Percentiles rank a stretch among this genome's conserved stretches.
Evolutionary conservation across 371 early-diverging fungal species (phyloP).

Genomic region (Haplosporangium sp.): DNA sequence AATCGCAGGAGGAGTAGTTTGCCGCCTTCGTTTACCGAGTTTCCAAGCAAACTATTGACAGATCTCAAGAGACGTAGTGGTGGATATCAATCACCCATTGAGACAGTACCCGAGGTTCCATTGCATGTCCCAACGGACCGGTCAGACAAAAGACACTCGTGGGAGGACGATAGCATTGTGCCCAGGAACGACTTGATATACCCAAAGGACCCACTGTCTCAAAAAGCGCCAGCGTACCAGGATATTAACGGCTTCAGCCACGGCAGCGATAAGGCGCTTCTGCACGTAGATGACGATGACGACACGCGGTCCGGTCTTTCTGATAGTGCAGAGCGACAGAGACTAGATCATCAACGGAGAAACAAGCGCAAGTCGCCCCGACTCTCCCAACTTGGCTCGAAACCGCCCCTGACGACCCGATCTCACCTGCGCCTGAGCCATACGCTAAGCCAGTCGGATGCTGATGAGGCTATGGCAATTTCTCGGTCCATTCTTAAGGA

Average conservation of each 20-base stretch:
- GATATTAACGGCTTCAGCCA: not conserved
- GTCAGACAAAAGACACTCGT: slow-evolving; percentile 7
- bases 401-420: slow-evolving; percentile 14
- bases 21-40: slow-evolving; percentile 28
- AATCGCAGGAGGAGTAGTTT: slow-evolving; percentile 35
- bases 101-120: not conserved
- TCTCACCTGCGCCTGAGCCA: slow-evolving; percentile 27
- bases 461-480: slow-evolving; percentile 6
- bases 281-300: slow-evolving; percentile 21
- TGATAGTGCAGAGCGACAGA: slow-evolving; percentile 4
- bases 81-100: slow-evolving; percentile 23
- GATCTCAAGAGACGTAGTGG: slow-evolving; percentile 28
- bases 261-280: not conserved
- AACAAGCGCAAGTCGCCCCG: slow-evolving; percentile 22
- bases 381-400: slow-evolving; percentile 6
- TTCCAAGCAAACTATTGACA: slow-evolving; percentile 6
- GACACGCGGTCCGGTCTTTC: slow-evolving; percentile 1
- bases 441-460: slow-evolving; percentile 24
- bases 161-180: slow-evolving; percentile 14
- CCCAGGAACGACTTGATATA: slow-evolving; percentile 5
- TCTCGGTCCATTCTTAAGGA: not conserved
- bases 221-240: not conserved
- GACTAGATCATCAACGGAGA: slow-evolving; percentile 20
- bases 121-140: not conserved
- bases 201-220: not conserved